Conservation (phyloP, 2,329 filamentous ascomycete genomes). For the Periconia macrospinosa region DNA sequence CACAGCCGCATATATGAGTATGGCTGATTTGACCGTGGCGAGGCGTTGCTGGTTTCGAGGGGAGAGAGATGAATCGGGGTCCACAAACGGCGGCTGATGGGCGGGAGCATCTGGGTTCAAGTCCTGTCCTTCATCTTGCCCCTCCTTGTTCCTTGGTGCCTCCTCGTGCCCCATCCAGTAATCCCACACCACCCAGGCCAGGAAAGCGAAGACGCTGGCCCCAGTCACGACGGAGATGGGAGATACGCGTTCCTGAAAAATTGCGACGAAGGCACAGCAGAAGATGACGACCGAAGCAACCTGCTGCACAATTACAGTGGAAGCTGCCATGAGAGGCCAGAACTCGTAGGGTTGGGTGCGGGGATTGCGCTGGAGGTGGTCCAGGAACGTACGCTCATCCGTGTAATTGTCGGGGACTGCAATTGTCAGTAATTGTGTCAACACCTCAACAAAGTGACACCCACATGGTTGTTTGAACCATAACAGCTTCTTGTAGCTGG, state of each 20-base stretch:
- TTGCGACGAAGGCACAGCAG: constrained; percentile 88
- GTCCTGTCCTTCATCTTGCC: constrained; percentile 32
- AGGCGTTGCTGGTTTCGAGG: constrained; percentile 65
- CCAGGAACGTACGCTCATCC: constrained; percentile 93
- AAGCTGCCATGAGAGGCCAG: constrained; percentile 93
- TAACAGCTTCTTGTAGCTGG: constrained; percentile 89
- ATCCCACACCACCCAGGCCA: constrained; percentile 92
- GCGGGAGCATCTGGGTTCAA: constrained; percentile 34
- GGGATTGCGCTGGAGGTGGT: constrained; percentile 92
- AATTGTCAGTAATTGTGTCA: not conserved
- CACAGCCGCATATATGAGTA: constrained; percentile 90
- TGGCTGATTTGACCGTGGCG: constrained; percentile 85
- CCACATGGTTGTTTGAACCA: constrained; percentile 96
- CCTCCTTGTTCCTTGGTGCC: constrained; percentile 30
- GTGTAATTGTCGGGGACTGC: constrained; percentile 98
- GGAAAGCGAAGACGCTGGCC: constrained; percentile 77
- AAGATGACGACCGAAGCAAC: constrained; percentile 95
- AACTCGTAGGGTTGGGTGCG: constrained; percentile 95
- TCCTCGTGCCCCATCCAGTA: constrained; percentile 80
- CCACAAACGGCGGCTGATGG: constrained; percentile 49
- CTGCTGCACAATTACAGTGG: constrained; percentile 95
- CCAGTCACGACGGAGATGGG: constrained; percentile 87
- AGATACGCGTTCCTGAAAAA: constrained; percentile 83
- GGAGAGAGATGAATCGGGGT: constrained; percentile 48
- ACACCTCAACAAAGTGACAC: constrained; percentile 28